These are phyloP conservation scores for Teunomyces panamensis DNA, from an alignment of 805 yeast genomes.

Conservation along the genomic window DNA sequence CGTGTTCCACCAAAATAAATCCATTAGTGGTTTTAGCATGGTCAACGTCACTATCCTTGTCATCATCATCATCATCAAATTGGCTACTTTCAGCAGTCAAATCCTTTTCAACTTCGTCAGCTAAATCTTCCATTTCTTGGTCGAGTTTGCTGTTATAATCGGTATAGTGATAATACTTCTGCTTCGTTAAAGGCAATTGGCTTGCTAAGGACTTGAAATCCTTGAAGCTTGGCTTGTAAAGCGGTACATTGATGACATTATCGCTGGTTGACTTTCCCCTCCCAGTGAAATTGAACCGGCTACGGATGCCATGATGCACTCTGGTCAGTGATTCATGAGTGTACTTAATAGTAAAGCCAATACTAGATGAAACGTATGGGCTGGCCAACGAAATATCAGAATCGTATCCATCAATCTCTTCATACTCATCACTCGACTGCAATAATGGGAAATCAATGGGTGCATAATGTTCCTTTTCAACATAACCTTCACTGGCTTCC, in stretches of 20 bases:
- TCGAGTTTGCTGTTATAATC: slow-evolving; percentile 13
- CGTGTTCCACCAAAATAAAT: slow-evolving; percentile 17
- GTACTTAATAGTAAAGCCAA: slow-evolving; percentile 45
- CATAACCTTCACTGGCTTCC: slow-evolving; percentile 6
- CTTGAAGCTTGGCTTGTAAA: slow-evolving; percentile 37
- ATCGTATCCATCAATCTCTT: slow-evolving; percentile 35
- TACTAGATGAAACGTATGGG: slow-evolving; percentile 48
- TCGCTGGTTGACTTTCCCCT: background rate
- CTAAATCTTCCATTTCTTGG: slow-evolving; percentile 12
- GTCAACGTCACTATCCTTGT: slow-evolving; percentile 6
- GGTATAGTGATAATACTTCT: slow-evolving; percentile 31
- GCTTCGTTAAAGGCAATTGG: slow-evolving; percentile 26
- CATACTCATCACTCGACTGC: slow-evolving; percentile 12
- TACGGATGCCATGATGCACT: background rate
- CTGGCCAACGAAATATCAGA: slow-evolving; percentile 52
- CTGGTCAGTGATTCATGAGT: background rate
- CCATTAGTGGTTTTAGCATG: slow-evolving; percentile 13
- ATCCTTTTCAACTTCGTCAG: slow-evolving; percentile 10
- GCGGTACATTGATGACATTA: slow-evolving; percentile 45
- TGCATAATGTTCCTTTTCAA: slow-evolving; percentile 17
- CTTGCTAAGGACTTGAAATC: slow-evolving; percentile 29
- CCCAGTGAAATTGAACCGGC: slow-evolving; percentile 2
- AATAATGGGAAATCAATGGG: slow-evolving; percentile 36
- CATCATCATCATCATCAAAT: slow-evolving; percentile 4
- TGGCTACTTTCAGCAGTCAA: slow-evolving; percentile 5